Percentiles rank a stretch among this genome's conserved stretches.
These are phyloP conservation scores for Plectosphaerella cucumerina DNA, from an alignment of 2,329 filamentous ascomycete species.

Conservation along the genomic window DNA sequence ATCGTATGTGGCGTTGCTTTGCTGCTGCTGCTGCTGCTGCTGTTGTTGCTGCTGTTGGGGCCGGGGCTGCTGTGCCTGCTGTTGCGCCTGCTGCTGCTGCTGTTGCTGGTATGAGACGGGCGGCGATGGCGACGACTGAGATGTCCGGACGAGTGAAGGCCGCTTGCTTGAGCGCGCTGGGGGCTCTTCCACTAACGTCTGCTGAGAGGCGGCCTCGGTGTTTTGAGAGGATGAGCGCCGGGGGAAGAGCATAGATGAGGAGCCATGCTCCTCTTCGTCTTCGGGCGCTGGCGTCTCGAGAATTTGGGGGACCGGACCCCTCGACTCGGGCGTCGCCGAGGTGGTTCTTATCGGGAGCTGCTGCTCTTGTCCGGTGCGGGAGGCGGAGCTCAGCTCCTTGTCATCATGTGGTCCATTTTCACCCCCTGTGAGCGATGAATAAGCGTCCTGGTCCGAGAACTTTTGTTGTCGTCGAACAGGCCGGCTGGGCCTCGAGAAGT, in stretches of 20 bases:
- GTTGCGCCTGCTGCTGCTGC: conserved; percentile 9
- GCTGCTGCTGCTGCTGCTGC: conserved; percentile 8
- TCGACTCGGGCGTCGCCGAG: conserved; percentile 22
- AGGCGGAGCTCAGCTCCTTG: conserved; percentile 15
- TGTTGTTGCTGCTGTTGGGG: not conserved
- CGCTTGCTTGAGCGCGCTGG: conserved; percentile 42
- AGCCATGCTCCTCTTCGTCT: conserved; percentile 19
- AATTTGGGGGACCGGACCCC: conserved; percentile 49
- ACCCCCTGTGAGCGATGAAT: conserved; percentile 47
- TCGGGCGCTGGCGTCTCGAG: conserved; percentile 60
- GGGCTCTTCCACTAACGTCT: conserved; percentile 31
- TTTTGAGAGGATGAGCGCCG: conserved; percentile 42
- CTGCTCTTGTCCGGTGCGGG: conserved; percentile 19
- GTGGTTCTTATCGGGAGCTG: conserved; percentile 28
- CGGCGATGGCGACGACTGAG: conserved; percentile 11
- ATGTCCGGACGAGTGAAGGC: conserved; percentile 27
- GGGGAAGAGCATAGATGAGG: not conserved
- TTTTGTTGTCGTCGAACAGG: conserved; percentile 44
- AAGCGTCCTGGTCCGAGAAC: conserved; percentile 40
- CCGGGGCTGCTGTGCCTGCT: not conserved
- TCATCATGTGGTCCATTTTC: conserved; percentile 29
- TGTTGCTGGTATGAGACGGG: conserved; percentile 8
- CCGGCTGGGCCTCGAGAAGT: conserved; percentile 57
- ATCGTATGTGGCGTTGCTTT: conserved; percentile 45
- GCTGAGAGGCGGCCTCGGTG: conserved; percentile 38